Percentiles rank a stretch among this genome's conserved stretches.
phyloP scores from a whole-genome alignment of 2,329 filamentous ascomycete species.

The Pseudogymnoascus sp. region DNA sequence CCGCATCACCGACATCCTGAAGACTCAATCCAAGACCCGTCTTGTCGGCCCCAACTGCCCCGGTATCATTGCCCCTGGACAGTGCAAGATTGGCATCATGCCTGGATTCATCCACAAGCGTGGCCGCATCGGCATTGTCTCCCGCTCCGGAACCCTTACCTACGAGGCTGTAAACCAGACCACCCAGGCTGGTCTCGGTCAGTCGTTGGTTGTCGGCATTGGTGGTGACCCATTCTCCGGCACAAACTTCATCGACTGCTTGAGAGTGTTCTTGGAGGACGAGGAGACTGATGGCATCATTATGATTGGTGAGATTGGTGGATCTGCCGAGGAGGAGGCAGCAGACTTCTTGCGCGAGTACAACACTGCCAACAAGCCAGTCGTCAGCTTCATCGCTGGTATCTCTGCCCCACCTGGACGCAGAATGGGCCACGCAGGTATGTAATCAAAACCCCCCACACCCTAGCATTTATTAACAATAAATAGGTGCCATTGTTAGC shows the following conservation, averaged over 20 bases:
- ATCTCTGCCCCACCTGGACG: constrained; percentile 94
- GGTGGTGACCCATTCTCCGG: constrained; percentile 98
- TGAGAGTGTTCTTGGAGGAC: constrained; percentile 93
- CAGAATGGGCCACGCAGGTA: constrained; percentile 95
- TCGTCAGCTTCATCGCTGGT: constrained; percentile 96
- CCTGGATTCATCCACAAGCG: constrained; percentile 99
- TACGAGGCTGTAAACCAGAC: constrained; percentile 99
- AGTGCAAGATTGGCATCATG: constrained; percentile 99
- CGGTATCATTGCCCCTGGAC: constrained; percentile 86
- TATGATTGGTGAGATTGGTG: constrained; percentile 99
- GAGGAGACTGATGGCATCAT: constrained; percentile 97
- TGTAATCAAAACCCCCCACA: constrained; percentile 18
- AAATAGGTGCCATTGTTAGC: constrained; percentile 72
- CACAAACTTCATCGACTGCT: constrained; percentile 99
- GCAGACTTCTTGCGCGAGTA: constrained; percentile 89
- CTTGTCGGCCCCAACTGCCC: constrained; percentile 97
- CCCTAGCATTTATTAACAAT: constrained; percentile 16
- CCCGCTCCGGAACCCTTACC: constrained; percentile 92
- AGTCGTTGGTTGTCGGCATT: constrained; percentile 96
- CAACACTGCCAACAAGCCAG: constrained; percentile 91
- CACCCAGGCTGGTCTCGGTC: constrained; percentile 89
- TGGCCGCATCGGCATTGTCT: constrained; percentile 97
- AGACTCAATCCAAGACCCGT: constrained; percentile 94
- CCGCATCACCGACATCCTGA: constrained; percentile 94
- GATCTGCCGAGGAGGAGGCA: constrained; percentile 93